Conservation (phyloP, 2,329 filamentous ascomycete species). For the Paecilomyces sp. region DNA sequence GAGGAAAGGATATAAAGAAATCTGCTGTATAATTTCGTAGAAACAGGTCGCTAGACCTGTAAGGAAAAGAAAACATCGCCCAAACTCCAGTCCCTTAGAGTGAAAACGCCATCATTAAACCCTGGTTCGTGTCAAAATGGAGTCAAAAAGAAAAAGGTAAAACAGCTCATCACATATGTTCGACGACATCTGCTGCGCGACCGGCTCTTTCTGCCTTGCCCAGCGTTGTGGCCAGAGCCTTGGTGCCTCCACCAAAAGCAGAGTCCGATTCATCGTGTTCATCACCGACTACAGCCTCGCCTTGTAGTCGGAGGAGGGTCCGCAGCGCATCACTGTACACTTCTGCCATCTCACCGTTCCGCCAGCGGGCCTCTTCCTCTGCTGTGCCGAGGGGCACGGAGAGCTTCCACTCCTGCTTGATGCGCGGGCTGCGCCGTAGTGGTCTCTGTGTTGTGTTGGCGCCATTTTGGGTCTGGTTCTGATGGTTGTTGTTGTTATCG, state of each 20-base stretch:
- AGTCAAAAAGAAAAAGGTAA: constrained; percentile 2
- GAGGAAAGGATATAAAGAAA: neutral
- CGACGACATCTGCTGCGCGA: constrained; percentile 39
- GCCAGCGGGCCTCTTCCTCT: constrained; percentile 30
- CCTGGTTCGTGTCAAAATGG: neutral
- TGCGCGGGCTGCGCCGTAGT: neutral
- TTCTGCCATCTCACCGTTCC: constrained; percentile 33
- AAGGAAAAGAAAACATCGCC: neutral
- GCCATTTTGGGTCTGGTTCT: neutral
- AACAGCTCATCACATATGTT: constrained; percentile 28
- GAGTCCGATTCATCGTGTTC: constrained; percentile 6
- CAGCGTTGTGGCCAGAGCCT: constrained; percentile 37
- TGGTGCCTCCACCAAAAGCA: constrained; percentile 10
- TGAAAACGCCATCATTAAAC: no score
- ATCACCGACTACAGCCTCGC: constrained; percentile 18
- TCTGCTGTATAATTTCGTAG: neutral
- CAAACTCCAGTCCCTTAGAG: neutral
- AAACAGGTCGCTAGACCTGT: neutral
- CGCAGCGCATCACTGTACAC: constrained; percentile 35
- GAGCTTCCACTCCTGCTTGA: constrained; percentile 21
- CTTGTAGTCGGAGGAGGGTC: constrained; percentile 32
- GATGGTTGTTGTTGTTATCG: neutral
- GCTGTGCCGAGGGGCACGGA: constrained; percentile 24
- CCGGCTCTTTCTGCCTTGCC: constrained; percentile 41
- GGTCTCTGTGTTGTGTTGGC: neutral